phyloP scores from a whole-genome alignment of 441 rosid species.

The Jatropha podagrica region DNA sequence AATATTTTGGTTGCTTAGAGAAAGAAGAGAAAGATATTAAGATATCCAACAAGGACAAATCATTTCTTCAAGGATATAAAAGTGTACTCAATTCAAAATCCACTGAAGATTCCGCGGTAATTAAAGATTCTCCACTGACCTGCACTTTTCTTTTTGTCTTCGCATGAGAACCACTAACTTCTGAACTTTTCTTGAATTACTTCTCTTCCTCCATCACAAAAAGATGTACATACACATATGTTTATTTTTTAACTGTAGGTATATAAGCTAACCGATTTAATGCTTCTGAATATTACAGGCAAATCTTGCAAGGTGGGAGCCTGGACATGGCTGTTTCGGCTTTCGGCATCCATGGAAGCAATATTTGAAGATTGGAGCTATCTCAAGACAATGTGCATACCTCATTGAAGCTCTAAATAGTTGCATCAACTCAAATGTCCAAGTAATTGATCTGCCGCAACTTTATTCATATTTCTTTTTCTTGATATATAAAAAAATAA shows the following conservation, averaged over 20 bases:
- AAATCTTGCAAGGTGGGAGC: slow-evolving; percentile 92
- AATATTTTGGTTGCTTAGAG: slow-evolving; percentile 42
- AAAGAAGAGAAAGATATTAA: slow-evolving; percentile 25
- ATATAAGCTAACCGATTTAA: neutral
- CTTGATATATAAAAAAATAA: too few relatives aligned
- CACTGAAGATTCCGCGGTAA: slow-evolving; percentile 71
- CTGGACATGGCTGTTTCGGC: slow-evolving; percentile 65
- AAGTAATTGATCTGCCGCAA: slow-evolving; percentile 30
- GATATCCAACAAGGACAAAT: slow-evolving; percentile 35
- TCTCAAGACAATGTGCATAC: slow-evolving; percentile 74
- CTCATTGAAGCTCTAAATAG: slow-evolving; percentile 65
- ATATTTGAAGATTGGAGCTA: slow-evolving; percentile 69
- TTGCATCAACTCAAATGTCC: slow-evolving; percentile 46
- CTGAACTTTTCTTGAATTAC: slow-evolving; percentile 11
- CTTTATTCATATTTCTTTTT: neutral
- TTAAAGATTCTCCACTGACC: slow-evolving; percentile 22
- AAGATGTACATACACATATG: neutral
- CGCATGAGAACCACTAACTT: slow-evolving; percentile 31
- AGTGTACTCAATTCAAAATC: slow-evolving; percentile 64
- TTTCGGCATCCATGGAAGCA: slow-evolving; percentile 74
- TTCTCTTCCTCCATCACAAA: neutral
- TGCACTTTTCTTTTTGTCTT: slow-evolving; percentile 2
- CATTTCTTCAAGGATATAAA: slow-evolving; percentile 50
- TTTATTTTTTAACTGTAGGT: neutral
- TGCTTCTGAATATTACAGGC: slow-evolving; percentile 39